Evolutionary conservation across 495 filamentous ascomycete genomes (phyloP), one percentile per base, ranked within the genome.

Genomic region (Neurospora sp.): DNA sequence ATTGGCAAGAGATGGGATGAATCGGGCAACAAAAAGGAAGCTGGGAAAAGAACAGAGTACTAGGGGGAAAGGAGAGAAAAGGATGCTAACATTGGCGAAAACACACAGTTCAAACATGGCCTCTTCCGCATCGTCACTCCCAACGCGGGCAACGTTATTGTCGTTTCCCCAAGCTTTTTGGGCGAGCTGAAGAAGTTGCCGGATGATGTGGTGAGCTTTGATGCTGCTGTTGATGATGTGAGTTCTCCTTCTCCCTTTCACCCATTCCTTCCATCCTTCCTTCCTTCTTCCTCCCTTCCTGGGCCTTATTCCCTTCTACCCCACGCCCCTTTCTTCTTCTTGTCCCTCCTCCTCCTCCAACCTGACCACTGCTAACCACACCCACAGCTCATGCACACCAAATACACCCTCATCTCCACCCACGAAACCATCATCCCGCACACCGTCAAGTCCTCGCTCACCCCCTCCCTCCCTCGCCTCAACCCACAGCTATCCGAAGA

Each of bases 351-450:
- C 44, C n/a, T 46, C 44, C n/a, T 41, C 6, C 14, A 3, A 18
- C 3, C 18, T 3, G 41, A 40, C 9, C 1, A 68, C 3, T 89
- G 68, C 84, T 83, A 3, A 78, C 4, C 90, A 27, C 80, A 89
- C 6, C 87, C 84, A 3, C 69, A 79, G 73, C 46, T 31, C 4
- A 75, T 79, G 74, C 74, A 78, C 35, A 40, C 74, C 20, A 77
- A 78, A 53, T 81, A 81, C 76, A 79, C 76, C 68, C 66, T 73
- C n/a, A 37, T 79, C 66, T 9, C 72, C 0, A 20, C 69, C 20
- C 75, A 73, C 41, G 22, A 75, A 31, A 22, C 44, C 16, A 8
- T 74, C 5, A 31, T 81, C n/a, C 68, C 74, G 0, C 74, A 79
- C 69, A 75, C 76, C 0, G 20, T 81, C 73, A 80, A 79, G 69